phyloP scores from a whole-genome alignment of 306 rosid genomes.

The Amphicarpaea edgeworthii region DNA sequence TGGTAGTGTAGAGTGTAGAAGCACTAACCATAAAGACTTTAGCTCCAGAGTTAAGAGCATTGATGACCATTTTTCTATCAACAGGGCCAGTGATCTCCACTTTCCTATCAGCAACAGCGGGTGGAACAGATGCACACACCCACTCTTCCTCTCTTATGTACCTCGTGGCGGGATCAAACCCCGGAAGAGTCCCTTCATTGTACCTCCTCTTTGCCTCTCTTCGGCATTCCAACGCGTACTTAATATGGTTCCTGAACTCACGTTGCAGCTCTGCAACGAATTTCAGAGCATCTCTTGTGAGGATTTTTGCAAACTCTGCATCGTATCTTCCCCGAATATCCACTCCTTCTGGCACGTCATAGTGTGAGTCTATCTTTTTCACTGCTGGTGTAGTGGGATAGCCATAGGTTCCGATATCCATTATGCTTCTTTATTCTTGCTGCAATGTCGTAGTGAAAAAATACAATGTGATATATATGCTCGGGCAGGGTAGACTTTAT shows the following conservation, averaged over 20 bases:
- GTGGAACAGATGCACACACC: constrained; percentile 77
- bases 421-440: constrained; percentile 34
- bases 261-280: constrained; percentile 80
- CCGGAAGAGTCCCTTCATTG: constrained; percentile 75
- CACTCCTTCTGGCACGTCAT: constrained; percentile 77
- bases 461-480: constrained; percentile 14
- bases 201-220: constrained; percentile 73
- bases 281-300: constrained; percentile 75
- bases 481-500: constrained; percentile 18
- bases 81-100: constrained; percentile 96
- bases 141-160: constrained; percentile 70
- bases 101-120: constrained; percentile 75
- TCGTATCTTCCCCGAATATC: constrained; percentile 81
- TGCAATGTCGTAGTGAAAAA: not conserved
- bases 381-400: constrained; percentile 13
- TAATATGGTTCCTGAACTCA: constrained; percentile 72
- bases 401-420: constrained; percentile 54
- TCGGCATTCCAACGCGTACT: constrained; percentile 79
- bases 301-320: constrained; percentile 66
- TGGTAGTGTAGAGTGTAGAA: not conserved
- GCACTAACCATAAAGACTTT: constrained; percentile 84
- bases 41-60: constrained; percentile 95
- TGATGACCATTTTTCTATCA: constrained; percentile 89
- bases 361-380: constrained; percentile 41
- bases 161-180: constrained; percentile 78